Percentiles rank a stretch among this genome's conserved stretches.
phyloP scores from a whole-genome alignment of 179 eudicot species.

The Silene vulgaris region DNA sequence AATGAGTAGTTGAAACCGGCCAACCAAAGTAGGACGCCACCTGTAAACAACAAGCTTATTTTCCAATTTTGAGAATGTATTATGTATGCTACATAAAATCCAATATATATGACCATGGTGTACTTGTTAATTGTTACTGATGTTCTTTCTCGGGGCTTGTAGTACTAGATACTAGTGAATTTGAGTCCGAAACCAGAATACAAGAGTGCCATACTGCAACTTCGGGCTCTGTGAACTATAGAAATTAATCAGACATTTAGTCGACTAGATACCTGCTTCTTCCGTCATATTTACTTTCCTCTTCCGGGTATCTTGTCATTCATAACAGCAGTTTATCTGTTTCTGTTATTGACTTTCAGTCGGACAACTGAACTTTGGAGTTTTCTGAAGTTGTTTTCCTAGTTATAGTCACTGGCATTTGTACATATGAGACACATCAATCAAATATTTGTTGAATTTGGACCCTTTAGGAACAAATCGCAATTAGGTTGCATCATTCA shows the following conservation, averaged over 20 bases:
- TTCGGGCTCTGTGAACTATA: background rate
- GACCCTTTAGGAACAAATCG: background rate
- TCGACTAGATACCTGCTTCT: background rate
- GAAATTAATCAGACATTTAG: background rate
- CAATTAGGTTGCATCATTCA: no score
- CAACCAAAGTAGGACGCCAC: conserved; percentile 90
- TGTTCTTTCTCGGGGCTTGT: background rate
- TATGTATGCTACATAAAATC: conserved; percentile 12
- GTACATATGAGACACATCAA: background rate
- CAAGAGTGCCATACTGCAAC: no score
- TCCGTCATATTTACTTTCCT: background rate
- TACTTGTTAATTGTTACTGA: background rate
- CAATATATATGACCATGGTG: background rate
- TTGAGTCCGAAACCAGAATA: no score
- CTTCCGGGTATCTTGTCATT: background rate
- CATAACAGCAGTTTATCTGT: background rate
- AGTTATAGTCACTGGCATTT: background rate
- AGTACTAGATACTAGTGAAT: no score
- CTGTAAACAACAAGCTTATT: conserved; percentile 33
- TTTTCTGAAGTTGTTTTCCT: background rate
- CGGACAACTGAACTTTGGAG: background rate
- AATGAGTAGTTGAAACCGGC: conserved; percentile 98
- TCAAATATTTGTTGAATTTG: background rate
- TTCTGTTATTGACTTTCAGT: background rate
- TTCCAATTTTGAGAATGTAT: conserved; percentile 8